Conservation (phyloP, 106 monocot species). For the Narthecium ossifragum region DNA sequence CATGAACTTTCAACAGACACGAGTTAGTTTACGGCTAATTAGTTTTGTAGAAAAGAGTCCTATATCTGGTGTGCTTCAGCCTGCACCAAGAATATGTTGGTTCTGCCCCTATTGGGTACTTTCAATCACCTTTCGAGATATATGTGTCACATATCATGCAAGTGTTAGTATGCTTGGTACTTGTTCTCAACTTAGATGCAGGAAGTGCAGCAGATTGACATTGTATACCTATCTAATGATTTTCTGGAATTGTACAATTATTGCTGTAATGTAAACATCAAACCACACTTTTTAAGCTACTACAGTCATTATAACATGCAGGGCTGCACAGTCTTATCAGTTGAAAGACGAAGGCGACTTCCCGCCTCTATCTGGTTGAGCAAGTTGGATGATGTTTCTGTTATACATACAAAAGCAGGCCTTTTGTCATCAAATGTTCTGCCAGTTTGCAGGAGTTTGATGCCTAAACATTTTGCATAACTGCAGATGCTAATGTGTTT, state of each 20-base stretch:
- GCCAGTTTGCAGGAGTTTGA: too few relatives aligned
- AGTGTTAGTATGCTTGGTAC: not conserved
- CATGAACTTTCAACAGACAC: too few relatives aligned
- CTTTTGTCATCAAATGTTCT: too few relatives aligned
- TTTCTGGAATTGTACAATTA: not conserved
- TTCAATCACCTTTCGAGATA: not conserved
- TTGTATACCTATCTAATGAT: not conserved
- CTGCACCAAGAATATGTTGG: not conserved
- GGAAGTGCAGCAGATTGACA: not conserved
- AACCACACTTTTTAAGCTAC: not conserved
- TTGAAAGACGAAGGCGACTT: conserved; percentile 57
- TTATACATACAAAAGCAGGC: too few relatives aligned
- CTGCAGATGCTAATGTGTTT: too few relatives aligned
- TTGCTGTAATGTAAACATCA: not conserved
- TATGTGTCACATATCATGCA: not conserved
- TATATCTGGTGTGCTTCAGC: too few relatives aligned
- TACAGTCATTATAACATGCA: conserved; percentile 16
- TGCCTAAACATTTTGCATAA: too few relatives aligned
- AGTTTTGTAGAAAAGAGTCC: too few relatives aligned
- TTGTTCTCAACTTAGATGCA: not conserved
- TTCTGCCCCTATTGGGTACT: not conserved
- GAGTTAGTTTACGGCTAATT: too few relatives aligned
- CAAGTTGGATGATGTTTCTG: not conserved
- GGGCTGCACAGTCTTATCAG: conserved; percentile 21
- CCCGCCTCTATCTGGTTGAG: conserved; percentile 37